Evolutionary conservation across 352 stramenopile species (phyloP), one percentile per base, ranked within the genome.

Genomic region (Globisporangium iwayamae): DNA sequence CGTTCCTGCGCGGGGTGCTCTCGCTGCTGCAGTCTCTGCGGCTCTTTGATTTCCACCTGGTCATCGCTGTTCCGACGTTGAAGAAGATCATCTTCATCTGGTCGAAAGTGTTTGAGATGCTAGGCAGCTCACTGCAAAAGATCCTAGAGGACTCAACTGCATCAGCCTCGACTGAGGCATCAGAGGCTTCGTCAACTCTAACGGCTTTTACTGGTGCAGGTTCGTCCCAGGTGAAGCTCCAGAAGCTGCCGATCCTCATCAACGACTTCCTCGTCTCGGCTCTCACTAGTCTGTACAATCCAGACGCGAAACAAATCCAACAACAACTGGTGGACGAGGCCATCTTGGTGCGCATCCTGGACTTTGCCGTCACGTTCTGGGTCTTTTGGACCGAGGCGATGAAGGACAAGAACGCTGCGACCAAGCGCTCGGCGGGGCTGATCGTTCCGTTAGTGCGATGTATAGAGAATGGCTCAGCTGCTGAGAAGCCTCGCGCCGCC

Each of bases 51-150:
- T 94, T 92, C 59, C 68, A 79, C 0, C 54, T 81, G 13, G 63
- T 60, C 32, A 56, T 93, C 1, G 77, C 72, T 34, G 57, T 91
- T 7, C 84, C 86, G 60, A 83, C 78, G 7, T 56, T 91, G 48
- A 89, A 86, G 50, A 93, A 94, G 63, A 66, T 91, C 34, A 72
- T 86, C 39, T 92, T 93, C 58, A 68, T 75, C 18, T 94, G 86
- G 86, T 76, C 76, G 2, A 87, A 87, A 47, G 72, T 87, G 4
- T 93, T 91, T 45, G 72, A 85, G 25, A 78, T 91, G 71, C 54
- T 93, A 5, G 74, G 62, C 0, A n/a, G 56, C 16, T 72, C 75
- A 10, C 52, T 81, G 10, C 59, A 61, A 34, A 76, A 76, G 45
- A 67, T 66, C 2, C 39, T 80, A 4, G 56, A 65, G 10, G 53